A percentile compares a stretch with the other conserved stretches of the same genome.
Conservation (phyloP, 2,329 filamentous ascomycete genomes). For the Sporothrix mexicana region DNA sequence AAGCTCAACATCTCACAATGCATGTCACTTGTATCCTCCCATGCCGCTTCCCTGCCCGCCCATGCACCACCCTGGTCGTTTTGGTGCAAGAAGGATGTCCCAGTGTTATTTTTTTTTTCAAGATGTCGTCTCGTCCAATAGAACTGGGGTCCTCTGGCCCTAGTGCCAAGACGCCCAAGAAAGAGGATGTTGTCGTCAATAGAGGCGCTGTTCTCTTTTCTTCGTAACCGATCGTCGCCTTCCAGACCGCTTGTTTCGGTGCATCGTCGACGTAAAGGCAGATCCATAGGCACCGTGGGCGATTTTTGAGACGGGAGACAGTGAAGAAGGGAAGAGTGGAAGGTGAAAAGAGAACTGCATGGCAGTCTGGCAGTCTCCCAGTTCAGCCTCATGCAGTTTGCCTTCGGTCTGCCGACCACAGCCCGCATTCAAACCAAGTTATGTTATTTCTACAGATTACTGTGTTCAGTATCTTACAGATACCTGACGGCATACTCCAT, state of each 20-base stretch:
- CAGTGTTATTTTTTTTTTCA: neutral
- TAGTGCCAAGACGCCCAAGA: constrained; percentile 14
- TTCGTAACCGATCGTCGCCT: neutral
- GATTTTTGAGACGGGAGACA: neutral
- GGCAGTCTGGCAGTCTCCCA: neutral
- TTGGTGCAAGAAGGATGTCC: too few species aligned
- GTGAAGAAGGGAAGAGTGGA: neutral
- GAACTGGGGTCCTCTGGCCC: neutral
- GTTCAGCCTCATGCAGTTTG: constrained; percentile 11
- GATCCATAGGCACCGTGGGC: neutral
- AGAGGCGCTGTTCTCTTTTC: constrained; percentile 10
- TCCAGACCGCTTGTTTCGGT: constrained; percentile 12
- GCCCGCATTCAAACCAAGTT: neutral
- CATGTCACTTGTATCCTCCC: neutral
- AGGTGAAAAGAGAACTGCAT: neutral
- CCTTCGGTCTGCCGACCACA: neutral
- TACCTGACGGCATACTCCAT: neutral
- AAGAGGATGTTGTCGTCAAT: neutral
- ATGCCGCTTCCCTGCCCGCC: constrained; percentile 3
- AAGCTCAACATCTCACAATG: constrained; percentile 8
- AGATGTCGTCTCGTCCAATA: constrained; percentile 7
- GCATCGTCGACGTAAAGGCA: constrained; percentile 15
- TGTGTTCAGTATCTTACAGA: too few species aligned
- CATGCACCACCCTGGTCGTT: constrained; percentile 14
- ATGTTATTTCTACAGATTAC: neutral